phyloP scores from a whole-genome alignment of 2,329 filamentous ascomycete species.

The Hymenoscyphus infarciens region DNA sequence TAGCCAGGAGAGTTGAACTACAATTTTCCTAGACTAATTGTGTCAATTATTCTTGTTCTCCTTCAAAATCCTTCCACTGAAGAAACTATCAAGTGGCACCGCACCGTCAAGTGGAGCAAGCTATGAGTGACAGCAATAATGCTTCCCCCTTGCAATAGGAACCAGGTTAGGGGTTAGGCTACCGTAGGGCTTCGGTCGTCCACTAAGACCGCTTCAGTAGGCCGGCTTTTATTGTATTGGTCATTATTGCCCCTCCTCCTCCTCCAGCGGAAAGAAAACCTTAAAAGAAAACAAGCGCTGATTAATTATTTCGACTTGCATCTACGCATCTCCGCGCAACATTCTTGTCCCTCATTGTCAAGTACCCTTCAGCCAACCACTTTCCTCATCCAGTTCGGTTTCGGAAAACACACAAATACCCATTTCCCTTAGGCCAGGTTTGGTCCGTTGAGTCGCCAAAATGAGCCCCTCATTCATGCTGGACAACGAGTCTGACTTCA shows the following conservation, averaged over 20 bases:
- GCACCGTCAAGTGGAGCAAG: no score
- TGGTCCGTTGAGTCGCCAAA: slow-evolving; percentile 10
- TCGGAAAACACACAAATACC: neutral
- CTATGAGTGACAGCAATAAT: neutral
- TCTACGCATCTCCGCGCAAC: slow-evolving; percentile 13
- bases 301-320: slow-evolving; percentile 7
- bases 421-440: neutral
- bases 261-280: neutral
- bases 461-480: slow-evolving; percentile 34
- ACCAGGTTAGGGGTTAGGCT: no score
- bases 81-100: neutral
- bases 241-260: neutral
- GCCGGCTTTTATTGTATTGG: no score
- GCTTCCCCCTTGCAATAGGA: neutral
- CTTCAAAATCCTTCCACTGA: no score
- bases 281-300: neutral
- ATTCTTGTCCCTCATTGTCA: neutral
- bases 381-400: neutral
- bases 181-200: neutral
- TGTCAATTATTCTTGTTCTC: no score
- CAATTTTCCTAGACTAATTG: no score
- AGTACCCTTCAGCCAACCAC: neutral
- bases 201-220: neutral
- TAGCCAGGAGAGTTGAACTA: no score
- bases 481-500: slow-evolving; percentile 34